These are phyloP conservation scores for Plasmodium cynomolgi DNA, from an alignment of 169 alveolate species.

Conservation along the genomic window DNA sequence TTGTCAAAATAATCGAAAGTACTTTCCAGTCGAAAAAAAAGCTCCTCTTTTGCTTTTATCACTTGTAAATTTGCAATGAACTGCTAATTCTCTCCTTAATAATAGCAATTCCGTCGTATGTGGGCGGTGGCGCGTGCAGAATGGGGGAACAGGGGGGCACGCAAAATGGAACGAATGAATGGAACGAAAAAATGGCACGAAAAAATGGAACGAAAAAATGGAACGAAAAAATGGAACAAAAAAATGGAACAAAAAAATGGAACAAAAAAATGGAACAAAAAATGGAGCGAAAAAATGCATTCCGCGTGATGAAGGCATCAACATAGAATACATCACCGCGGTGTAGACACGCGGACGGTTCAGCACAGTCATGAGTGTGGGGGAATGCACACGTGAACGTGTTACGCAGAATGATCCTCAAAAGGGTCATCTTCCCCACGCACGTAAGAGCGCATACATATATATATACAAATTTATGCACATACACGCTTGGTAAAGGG, in stretches of 20 bases:
- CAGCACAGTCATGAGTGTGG: neutral
- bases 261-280: neutral
- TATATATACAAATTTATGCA: neutral
- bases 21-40: conserved; percentile 6
- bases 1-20: conserved; percentile 39
- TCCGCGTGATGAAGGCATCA: neutral
- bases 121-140: neutral
- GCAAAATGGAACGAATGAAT: neutral
- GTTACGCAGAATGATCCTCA: neutral
- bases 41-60: conserved; percentile 10
- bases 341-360: neutral
- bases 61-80: conserved; percentile 75
- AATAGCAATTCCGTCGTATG: conserved; percentile 15
- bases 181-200: neutral
- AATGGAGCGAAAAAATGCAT: neutral
- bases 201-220: neutral
- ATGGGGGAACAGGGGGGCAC: neutral
- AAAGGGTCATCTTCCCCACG: neutral
- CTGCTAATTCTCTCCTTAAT: conserved; percentile 50
- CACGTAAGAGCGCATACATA: neutral
- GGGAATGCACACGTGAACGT: neutral
- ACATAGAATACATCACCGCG: neutral
- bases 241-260: neutral
- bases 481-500: neutral
- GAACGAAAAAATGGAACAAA: neutral